Evolutionary conservation across 345 rosid genomes (phyloP), one percentile per base, ranked within the genome.

Genomic region (Populus simonii): DNA sequence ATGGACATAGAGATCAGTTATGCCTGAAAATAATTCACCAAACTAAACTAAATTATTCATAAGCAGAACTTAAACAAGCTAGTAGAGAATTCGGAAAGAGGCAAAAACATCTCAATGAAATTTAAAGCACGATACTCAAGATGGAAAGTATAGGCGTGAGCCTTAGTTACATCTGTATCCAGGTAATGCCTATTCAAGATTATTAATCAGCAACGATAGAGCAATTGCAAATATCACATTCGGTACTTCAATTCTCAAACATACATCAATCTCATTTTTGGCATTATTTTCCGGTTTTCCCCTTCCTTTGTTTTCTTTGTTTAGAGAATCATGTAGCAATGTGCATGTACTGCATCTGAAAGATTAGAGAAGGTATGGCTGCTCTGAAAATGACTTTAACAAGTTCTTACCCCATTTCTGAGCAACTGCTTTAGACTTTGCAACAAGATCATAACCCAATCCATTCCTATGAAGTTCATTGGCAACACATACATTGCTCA

Each of bases 401-500:
- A 36, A 68, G 36, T 49, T 77, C 74, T 92, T 83, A 94, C 96
- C 98, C 98, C 98, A 92, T 80, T 83, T 86, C 82, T 73, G 78
- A 74, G 92, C 97, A 49, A 94, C 93, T 70, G 65, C 53, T 81
- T 88, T 92, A 12, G 97, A 89, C 74, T 86, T 84, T 8, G 73
- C 82, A 75, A 92, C 75, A 70, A 90, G 87, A 18, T 86, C 87
- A 79, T 87, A 83, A 76, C 89, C 98, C 72, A 92, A 80, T 39
- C 97, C 95, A 68, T 90, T 90, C 62, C 94, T 83, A 2, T 90
- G 97, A 61, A 94, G 88, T 76, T 94, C 97, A 88, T 85, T 87
- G 1, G 97, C 98, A 68, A 92, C 93, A 80, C 94, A 92, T 10
- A 92, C 93, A 74, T 94, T 94, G 89, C 94, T 94, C 79, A 94